Conservation (phyloP, 306 rosid species). For the Ormosia emarginata region DNA sequence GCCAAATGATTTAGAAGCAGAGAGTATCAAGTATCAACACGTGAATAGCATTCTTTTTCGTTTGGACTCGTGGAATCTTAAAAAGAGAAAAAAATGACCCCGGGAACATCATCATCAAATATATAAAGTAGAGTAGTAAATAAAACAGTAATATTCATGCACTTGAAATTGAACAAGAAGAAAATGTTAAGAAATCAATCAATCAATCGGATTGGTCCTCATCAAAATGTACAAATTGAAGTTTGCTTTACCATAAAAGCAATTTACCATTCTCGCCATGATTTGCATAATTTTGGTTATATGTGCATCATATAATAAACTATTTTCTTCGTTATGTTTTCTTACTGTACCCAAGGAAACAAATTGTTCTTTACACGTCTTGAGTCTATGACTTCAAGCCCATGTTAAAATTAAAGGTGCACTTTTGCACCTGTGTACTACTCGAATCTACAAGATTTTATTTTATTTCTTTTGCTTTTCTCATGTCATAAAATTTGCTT, state of each 20-base stretch:
- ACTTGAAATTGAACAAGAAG: neutral
- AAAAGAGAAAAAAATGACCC: too few relatives aligned
- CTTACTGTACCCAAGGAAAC: neutral
- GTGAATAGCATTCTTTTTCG: too few relatives aligned
- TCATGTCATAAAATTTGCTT: too few relatives aligned
- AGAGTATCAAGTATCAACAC: too few relatives aligned
- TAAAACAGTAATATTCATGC: neutral
- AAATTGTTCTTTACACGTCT: neutral
- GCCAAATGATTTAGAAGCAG: too few relatives aligned
- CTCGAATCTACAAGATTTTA: too few relatives aligned
- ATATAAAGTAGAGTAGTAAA: neutral
- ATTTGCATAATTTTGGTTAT: neutral
- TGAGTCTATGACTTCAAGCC: neutral
- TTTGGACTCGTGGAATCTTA: too few relatives aligned
- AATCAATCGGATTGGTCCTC: neutral
- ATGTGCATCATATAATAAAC: neutral
- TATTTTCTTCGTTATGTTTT: neutral
- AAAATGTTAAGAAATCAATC: neutral
- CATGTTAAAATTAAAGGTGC: too few relatives aligned
- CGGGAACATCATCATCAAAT: too few relatives aligned
- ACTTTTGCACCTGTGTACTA: too few relatives aligned
- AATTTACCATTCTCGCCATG: neutral
- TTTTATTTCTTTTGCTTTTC: too few relatives aligned
- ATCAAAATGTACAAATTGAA: neutral
- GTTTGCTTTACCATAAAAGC: neutral